These are phyloP conservation scores for Cladosporium phlei DNA, from an alignment of 2,329 filamentous ascomycete species.

Conservation along the genomic window DNA sequence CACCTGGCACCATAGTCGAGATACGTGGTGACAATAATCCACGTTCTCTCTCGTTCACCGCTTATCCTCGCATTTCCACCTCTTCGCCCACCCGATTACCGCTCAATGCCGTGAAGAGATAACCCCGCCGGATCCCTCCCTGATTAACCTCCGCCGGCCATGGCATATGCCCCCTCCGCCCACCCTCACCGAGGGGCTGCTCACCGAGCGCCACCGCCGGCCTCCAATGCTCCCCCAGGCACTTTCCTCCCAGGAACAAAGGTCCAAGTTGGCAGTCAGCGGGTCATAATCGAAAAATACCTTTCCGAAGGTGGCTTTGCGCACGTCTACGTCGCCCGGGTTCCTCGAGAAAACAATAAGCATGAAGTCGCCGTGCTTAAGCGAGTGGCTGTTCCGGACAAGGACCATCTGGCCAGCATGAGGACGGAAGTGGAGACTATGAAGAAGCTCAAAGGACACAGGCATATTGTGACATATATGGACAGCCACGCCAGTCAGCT, in stretches of 20 bases:
- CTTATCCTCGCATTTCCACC: neutral
- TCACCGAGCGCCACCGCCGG: slow-evolving; percentile 12
- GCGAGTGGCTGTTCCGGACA: slow-evolving; percentile 92
- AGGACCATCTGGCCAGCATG: slow-evolving; percentile 91
- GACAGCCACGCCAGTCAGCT: slow-evolving; percentile 96
- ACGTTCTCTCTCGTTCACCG: too few species aligned
- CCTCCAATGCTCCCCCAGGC: slow-evolving; percentile 48
- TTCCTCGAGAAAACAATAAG: slow-evolving; percentile 71
- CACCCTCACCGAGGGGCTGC: slow-evolving; percentile 2
- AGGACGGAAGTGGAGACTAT: slow-evolving; percentile 98
- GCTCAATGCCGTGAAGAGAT: slow-evolving; percentile 11
- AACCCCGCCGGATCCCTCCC: neutral
- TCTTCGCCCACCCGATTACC: neutral
- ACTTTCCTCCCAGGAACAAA: slow-evolving; percentile 93
- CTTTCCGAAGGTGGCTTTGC: slow-evolving; percentile 97
- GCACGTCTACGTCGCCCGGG: slow-evolving; percentile 92
- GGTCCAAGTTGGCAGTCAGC: slow-evolving; percentile 89
- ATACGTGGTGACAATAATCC: too few species aligned
- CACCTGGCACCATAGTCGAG: too few species aligned
- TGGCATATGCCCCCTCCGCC: slow-evolving; percentile 10
- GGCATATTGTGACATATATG: slow-evolving; percentile 94
- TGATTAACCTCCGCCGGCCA: slow-evolving; percentile 7
- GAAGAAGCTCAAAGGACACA: slow-evolving; percentile 97
- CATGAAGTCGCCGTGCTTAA: slow-evolving; percentile 83
- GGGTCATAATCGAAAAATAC: slow-evolving; percentile 93